Conservation (phyloP, 2,329 filamentous ascomycete species). For the Cladosporium austrohemisphaericum region DNA sequence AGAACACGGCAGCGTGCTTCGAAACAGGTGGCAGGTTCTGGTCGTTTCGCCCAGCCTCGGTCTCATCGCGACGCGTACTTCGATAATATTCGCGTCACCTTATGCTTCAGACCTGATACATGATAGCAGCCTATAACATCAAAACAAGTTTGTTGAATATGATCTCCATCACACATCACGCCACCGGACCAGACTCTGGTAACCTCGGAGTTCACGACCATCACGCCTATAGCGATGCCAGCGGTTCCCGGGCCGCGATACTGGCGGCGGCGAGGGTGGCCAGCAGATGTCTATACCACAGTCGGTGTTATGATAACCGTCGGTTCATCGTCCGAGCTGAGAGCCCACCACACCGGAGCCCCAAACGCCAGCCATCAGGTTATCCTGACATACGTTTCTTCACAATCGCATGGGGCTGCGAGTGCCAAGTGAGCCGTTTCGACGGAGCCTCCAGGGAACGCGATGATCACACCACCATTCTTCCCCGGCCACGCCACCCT, state of each 20-base stretch:
- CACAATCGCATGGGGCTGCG: slow-evolving; percentile 4
- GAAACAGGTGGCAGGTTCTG: too few relatives aligned
- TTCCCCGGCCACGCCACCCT: slow-evolving; percentile 2
- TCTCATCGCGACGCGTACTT: too few relatives aligned
- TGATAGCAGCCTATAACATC: neutral
- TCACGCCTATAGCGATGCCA: too few relatives aligned
- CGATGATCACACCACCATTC: too few relatives aligned
- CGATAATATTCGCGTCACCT: slow-evolving; percentile 3
- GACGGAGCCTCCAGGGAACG: too few relatives aligned
- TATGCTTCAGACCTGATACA: neutral
- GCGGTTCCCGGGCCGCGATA: too few relatives aligned
- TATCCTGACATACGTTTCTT: slow-evolving; percentile 11
- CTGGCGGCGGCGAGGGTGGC: too few relatives aligned
- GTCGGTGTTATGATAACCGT: too few relatives aligned
- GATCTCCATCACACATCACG: slow-evolving; percentile 1
- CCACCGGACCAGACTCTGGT: slow-evolving; percentile 2
- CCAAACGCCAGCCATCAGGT: neutral
- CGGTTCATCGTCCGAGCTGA: neutral
- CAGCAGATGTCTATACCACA: too few relatives aligned
- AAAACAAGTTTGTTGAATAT: neutral
- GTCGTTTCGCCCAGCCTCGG: too few relatives aligned
- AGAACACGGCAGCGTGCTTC: too few relatives aligned
- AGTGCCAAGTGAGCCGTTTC: slow-evolving; percentile 1
- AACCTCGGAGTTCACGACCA: slow-evolving; percentile 3
- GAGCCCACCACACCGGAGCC: neutral